phyloP scores from a whole-genome alignment of 2,329 filamentous ascomycete genomes.

The Fusarium graminum region DNA sequence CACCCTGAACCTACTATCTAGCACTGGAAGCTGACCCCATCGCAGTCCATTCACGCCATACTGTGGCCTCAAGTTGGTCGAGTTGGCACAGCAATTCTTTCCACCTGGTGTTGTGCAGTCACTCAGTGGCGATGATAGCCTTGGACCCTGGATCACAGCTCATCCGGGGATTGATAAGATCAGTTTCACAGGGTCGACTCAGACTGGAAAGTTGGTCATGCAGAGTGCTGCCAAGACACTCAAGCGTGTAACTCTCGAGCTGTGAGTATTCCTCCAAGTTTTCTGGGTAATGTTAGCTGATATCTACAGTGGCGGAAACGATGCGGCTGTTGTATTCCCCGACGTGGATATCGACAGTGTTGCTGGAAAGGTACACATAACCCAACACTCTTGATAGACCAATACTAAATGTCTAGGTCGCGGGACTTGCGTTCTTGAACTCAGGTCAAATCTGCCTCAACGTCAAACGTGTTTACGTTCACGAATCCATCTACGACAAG shows the following conservation, averaged over 20 bases:
- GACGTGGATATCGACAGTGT: constrained; percentile 65
- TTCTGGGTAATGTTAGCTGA: constrained; percentile 33
- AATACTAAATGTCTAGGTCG: constrained; percentile 41
- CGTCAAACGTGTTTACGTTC: constrained; percentile 72
- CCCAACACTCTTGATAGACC: rapidly evolving
- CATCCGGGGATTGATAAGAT: constrained; percentile 73
- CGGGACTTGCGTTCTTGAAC: constrained; percentile 68
- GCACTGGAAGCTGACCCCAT: rapidly evolving
- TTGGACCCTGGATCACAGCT: constrained; percentile 70
- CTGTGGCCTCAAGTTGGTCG: constrained; percentile 69
- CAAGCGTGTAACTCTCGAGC: constrained; percentile 72
- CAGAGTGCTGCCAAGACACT: constrained; percentile 67
- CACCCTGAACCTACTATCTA: rapidly evolving
- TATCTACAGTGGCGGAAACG: constrained; percentile 62
- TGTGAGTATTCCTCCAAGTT: constrained; percentile 46
- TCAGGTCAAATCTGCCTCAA: constrained; percentile 57
- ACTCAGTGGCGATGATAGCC: constrained; percentile 69
- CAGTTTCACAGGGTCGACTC: constrained; percentile 72
- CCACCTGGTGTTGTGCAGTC: constrained; percentile 73
- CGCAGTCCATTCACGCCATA: constrained; percentile 67
- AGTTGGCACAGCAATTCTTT: constrained; percentile 69
- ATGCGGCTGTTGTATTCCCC: constrained; percentile 69
- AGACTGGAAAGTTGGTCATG: constrained; percentile 72
- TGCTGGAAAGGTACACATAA: constrained; percentile 52
- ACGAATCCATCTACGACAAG: constrained; percentile 68